These are phyloP conservation scores for Picea sitchensis DNA, from an alignment of 75 land plant genomes.

Conservation along the genomic window DNA sequence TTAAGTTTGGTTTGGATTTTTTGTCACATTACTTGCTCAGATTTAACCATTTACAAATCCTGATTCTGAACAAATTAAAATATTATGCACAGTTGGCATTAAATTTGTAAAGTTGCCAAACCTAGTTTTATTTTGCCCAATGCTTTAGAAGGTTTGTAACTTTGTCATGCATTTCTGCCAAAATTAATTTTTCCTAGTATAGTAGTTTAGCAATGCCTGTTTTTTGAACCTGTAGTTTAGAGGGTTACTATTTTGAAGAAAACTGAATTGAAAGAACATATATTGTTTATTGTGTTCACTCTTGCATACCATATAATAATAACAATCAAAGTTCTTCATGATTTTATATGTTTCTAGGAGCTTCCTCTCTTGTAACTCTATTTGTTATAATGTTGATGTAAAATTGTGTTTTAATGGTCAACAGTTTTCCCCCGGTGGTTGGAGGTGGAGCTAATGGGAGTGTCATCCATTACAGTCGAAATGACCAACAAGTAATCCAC, in stretches of 20 bases:
- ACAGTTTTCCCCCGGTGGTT: constrained; percentile 92
- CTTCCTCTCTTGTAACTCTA: not conserved
- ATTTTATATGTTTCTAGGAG: not conserved
- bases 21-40: too few relatives aligned
- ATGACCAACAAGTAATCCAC: constrained; percentile 74
- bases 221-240: not conserved
- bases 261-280: not conserved
- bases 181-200: not conserved
- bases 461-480: constrained; percentile 90
- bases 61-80: too few relatives aligned
- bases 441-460: constrained; percentile 92
- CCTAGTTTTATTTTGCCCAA: not conserved
- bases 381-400: not conserved
- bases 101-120: too few relatives aligned
- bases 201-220: not conserved
- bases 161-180: not conserved
- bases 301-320: not conserved
- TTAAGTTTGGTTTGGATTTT: too few relatives aligned
- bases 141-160: not conserved
- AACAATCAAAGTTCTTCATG: not conserved
- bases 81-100: too few relatives aligned
- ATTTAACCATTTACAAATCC: too few relatives aligned
- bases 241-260: not conserved
- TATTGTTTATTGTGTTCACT: not conserved
- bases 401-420: not conserved